Base-by-base conservation (phyloP, 305 asterid genomes). In the Striga hermonthica region DNA sequence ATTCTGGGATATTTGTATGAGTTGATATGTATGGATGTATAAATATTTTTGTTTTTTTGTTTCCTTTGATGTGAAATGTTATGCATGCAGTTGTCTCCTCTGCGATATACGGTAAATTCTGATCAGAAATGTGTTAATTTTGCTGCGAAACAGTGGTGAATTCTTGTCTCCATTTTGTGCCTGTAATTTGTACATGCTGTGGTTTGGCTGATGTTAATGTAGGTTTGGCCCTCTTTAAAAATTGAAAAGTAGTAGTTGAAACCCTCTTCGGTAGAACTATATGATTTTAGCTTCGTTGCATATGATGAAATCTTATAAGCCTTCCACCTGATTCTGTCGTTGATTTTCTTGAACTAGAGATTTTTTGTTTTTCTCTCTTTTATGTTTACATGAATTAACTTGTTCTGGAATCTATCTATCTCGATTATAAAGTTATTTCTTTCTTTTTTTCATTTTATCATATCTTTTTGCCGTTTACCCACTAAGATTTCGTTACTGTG, bases 11-110 rank as follows among this genome's bases (percentile, higher is more conserved):
- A 6, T 54, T 50, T 31, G 40, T 58, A 9, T 37, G 14, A 44
- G 35, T 49, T 22, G 71, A 43, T 55, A 54, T 12, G 4, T 34
- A 10, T 53, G 50, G 12, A 66, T 66, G 55, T 36, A 9, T 64
- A 39, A 34, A 31, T 57, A 22, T 22, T 1, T 22, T 0, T 22
- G 2, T 22, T 0, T 22, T 22, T 22, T 22, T n/a, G n/a, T 35
- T 35, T 57, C 6, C 4, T 12, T 58, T 37, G 47, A 37, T 37
- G 37, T 22, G 34, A 12, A n/a, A 36, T 58, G 63, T 11, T 12
- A 50, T 28, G 22, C 15, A 5, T 41, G 38, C 57, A 57, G 56
- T 31, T 57, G 35, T 31, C 4, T 62, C 47, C 22, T 11, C 35
- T 63, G 13, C 35, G 12, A 22, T 34, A 5, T 12, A 10, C 9